Evolutionary conservation across 2,329 filamentous ascomycete genomes (phyloP).

Genomic region (Allantophomopsis lycopodina): DNA sequence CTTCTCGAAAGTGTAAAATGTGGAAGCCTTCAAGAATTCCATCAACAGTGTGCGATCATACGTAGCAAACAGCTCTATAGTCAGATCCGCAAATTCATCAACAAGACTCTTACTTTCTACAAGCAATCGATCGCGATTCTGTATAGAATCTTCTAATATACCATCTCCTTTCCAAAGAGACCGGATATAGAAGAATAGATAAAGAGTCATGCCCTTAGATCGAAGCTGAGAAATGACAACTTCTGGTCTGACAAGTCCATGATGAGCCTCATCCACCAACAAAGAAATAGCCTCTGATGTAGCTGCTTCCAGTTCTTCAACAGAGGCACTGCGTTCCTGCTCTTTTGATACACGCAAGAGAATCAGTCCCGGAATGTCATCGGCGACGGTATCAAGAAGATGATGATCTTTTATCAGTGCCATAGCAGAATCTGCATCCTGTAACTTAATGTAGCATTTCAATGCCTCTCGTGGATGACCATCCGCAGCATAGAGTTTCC

Average conservation of each 20-base stretch:
- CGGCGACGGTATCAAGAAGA: conserved; percentile 75
- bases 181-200: conserved; percentile 85
- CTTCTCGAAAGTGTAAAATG: conserved; percentile 78
- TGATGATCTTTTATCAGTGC: conserved; percentile 75
- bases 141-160: conserved; percentile 36
- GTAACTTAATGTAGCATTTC: conserved; percentile 76
- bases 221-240: conserved; percentile 70
- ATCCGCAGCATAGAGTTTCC: conserved; percentile 70
- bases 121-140: conserved; percentile 40
- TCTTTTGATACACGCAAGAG: conserved; percentile 69
- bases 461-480: conserved; percentile 75
- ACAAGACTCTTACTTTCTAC: conserved; percentile 56
- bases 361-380: conserved; percentile 84
- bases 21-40: conserved; percentile 74
- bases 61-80: conserved; percentile 72
- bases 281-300: conserved; percentile 75
- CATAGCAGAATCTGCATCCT: conserved; percentile 86
- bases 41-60: conserved; percentile 73
- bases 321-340: conserved; percentile 48
- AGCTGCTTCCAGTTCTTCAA: conserved; percentile 61
- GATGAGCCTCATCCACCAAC: conserved; percentile 81
- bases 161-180: conserved; percentile 71
- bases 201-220: conserved; percentile 51
- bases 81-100: conserved; percentile 76
- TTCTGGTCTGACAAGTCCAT: conserved; percentile 68